phyloP scores from a whole-genome alignment of 805 yeast species.

The Lachancea thermotolerans region DNA sequence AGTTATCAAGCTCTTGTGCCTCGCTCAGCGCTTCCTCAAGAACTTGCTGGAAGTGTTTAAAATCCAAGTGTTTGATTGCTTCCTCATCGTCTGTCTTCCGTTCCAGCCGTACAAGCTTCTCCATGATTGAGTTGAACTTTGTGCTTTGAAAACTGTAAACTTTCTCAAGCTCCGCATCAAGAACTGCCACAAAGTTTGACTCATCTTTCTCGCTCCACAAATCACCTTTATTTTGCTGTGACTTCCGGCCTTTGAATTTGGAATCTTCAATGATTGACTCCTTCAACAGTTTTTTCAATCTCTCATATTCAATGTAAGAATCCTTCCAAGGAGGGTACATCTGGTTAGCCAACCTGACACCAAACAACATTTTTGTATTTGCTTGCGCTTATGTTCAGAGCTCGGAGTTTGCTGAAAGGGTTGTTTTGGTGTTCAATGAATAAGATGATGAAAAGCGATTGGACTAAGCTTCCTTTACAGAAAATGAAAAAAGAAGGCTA shows the following conservation, averaged over 20 bases:
- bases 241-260: slow-evolving; percentile 12
- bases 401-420: too few species aligned
- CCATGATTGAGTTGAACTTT: slow-evolving; percentile 63
- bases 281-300: slow-evolving; percentile 58
- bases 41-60: slow-evolving; percentile 53
- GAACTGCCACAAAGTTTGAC: slow-evolving; percentile 53
- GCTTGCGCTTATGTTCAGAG: too few species aligned
- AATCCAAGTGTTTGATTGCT: slow-evolving; percentile 41
- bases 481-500: too few species aligned
- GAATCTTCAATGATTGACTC: slow-evolving; percentile 46
- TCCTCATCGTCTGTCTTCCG: slow-evolving; percentile 41
- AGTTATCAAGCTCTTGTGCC: slow-evolving; percentile 83
- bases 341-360: slow-evolving; percentile 74
- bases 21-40: slow-evolving; percentile 67
- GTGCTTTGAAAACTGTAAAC: slow-evolving; percentile 66
- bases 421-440: too few species aligned
- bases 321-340: slow-evolving; percentile 84
- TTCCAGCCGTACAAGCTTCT: slow-evolving; percentile 59
- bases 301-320: slow-evolving; percentile 60
- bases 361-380: slow-evolving; percentile 61
- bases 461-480: too few species aligned
- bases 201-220: slow-evolving; percentile 71
- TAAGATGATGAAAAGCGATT: too few species aligned
- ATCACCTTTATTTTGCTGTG: slow-evolving; percentile 23
- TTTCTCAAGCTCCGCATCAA: slow-evolving; percentile 68